phyloP scores from a whole-genome alignment of 192 early-diverging fungal species.

The Spinellus fusiger region DNA sequence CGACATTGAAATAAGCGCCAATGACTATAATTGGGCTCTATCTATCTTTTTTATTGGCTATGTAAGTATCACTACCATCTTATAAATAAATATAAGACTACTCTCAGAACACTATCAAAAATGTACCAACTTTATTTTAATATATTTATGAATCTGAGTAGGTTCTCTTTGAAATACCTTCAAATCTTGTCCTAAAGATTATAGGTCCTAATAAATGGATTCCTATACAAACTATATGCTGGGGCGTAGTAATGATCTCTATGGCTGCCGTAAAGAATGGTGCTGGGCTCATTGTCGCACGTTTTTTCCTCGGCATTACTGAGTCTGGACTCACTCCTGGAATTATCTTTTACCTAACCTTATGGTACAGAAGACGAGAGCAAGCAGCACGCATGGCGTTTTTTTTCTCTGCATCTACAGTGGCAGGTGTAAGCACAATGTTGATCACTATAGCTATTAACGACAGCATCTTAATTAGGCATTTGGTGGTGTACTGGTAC shows the following conservation, averaged over 20 bases:
- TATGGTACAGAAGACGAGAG: constrained; percentile 46
- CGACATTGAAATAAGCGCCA: constrained; percentile 37
- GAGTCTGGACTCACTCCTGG: constrained; percentile 59
- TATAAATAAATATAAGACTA: background rate
- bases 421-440: constrained; percentile 40
- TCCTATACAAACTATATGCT: constrained; percentile 48
- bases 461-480: constrained; percentile 11
- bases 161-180: constrained; percentile 70
- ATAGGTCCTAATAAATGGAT: constrained; percentile 55
- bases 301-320: constrained; percentile 57
- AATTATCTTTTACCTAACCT: constrained; percentile 44
- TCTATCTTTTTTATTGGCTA: constrained; percentile 67
- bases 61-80: constrained; percentile 14
- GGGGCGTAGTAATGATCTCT: constrained; percentile 45
- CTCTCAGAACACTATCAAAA: background rate
- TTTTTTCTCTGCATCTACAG: constrained; percentile 45
- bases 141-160: constrained; percentile 24
- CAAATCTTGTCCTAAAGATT: constrained; percentile 59
- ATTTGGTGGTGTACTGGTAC: constrained; percentile 53
- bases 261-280: constrained; percentile 45
- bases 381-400: constrained; percentile 46
- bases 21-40: constrained; percentile 53
- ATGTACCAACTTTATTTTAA: background rate
- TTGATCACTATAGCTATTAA: constrained; percentile 34
- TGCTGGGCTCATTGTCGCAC: constrained; percentile 37